A percentile compares a stretch with the other conserved stretches of the same genome.
Conservation (phyloP, 139 green algal species). For the Asterochloris erici region DNA sequence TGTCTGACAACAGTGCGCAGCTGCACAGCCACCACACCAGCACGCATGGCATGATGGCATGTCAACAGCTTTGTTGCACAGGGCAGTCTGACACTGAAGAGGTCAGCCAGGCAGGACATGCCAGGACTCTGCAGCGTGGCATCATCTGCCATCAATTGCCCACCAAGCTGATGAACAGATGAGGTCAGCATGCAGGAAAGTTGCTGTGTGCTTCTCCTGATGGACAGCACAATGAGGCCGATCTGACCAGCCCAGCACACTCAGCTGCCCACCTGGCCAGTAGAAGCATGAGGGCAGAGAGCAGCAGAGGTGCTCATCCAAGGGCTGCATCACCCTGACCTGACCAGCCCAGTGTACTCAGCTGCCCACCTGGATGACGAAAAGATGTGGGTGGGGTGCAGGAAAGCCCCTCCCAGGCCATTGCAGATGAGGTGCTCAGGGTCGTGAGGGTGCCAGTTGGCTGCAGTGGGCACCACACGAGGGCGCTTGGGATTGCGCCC, state of each 20-base stretch:
- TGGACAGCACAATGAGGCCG: too few relatives aligned
- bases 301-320: too few relatives aligned
- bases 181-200: too few relatives aligned
- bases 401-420: slow-evolving; percentile 76
- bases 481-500: background rate
- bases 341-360: too few relatives aligned
- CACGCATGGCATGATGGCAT: background rate
- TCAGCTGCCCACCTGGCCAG: too few relatives aligned
- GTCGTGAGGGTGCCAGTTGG: slow-evolving; percentile 43
- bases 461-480: background rate
- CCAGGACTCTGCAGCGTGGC: background rate
- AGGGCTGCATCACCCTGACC: too few relatives aligned
- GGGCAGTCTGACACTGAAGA: too few relatives aligned
- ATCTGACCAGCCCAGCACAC: too few relatives aligned
- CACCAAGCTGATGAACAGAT: too few relatives aligned
- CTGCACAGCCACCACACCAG: background rate
- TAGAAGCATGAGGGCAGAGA: too few relatives aligned
- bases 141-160: background rate
- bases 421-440: slow-evolving; percentile 83
- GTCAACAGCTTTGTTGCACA: background rate
- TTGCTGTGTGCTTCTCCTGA: too few relatives aligned
- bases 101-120: background rate
- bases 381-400: slow-evolving; percentile 89
- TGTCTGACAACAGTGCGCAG: background rate
- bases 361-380: slow-evolving; percentile 48